Percentiles rank a stretch among this genome's conserved stretches.
phyloP scores from a whole-genome alignment of 2,329 filamentous ascomycete species.

The Cladorrhinum sp. region DNA sequence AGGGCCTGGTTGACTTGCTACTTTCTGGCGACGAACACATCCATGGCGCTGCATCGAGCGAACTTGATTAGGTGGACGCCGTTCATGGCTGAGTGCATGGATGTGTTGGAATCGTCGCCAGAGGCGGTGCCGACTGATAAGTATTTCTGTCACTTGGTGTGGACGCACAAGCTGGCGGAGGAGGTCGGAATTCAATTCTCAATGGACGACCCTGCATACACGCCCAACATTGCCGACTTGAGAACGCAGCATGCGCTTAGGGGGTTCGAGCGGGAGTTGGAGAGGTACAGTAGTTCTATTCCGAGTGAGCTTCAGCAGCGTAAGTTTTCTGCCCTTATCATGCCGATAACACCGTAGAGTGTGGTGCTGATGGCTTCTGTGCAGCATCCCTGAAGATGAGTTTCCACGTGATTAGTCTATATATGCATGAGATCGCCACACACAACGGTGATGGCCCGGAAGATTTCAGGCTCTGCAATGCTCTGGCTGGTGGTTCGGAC shows the following conservation, averaged over 20 bases:
- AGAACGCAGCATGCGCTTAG: constrained; percentile 63
- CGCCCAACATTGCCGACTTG: constrained; percentile 56
- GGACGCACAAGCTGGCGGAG: constrained; percentile 62
- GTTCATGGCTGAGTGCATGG: constrained; percentile 60
- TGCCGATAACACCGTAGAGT: not conserved
- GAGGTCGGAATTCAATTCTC: constrained; percentile 65
- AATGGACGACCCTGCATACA: constrained; percentile 60
- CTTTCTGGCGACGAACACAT: constrained; percentile 56
- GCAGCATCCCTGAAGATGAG: constrained; percentile 61
- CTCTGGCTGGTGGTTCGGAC: constrained; percentile 32
- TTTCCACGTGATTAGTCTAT: constrained; percentile 65
- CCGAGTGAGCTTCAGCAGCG: constrained; percentile 52
- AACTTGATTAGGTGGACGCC: constrained; percentile 58
- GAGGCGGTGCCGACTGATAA: constrained; percentile 56
- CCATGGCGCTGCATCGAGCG: constrained; percentile 60
- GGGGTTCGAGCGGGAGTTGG: constrained; percentile 62
- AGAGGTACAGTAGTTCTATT: constrained; percentile 56
- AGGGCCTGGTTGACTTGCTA: constrained; percentile 60
- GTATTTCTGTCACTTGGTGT: constrained; percentile 57
- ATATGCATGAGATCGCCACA: constrained; percentile 73
- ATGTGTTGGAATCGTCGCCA: constrained; percentile 51
- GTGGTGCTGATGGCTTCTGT: constrained; percentile 21
- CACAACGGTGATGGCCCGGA: constrained; percentile 59
- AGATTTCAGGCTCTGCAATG: constrained; percentile 48
- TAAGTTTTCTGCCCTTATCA: constrained; percentile 39